Conservation (phyloP, 176 grass and related monocot genomes). For the Oryza glaberrima region DNA sequence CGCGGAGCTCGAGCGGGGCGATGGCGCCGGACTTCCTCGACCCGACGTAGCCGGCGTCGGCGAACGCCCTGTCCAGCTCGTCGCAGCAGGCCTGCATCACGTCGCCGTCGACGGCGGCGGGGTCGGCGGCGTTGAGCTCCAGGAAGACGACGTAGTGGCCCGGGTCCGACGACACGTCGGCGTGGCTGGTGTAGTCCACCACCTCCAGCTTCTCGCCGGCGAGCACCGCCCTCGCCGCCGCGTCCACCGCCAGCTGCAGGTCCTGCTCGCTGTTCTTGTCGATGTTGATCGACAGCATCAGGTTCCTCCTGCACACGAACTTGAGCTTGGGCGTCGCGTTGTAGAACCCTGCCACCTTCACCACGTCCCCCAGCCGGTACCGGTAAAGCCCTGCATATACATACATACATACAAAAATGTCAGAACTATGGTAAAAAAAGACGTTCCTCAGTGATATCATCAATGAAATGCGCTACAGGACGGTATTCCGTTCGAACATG, state of each 20-base stretch:
- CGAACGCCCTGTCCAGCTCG: conserved; percentile 68
- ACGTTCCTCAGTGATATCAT: no score
- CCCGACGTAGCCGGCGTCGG: conserved; percentile 64
- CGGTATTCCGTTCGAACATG: no score
- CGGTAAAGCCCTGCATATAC: conserved; percentile 64
- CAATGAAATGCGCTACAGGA: no score
- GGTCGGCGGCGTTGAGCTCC: conserved; percentile 69
- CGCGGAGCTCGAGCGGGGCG: conserved; percentile 60
- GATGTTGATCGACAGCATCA: conserved; percentile 79
- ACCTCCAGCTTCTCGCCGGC: conserved; percentile 86
- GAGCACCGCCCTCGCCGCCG: conserved; percentile 48
- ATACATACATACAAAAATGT: no score
- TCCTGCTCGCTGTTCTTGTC: conserved; percentile 96
- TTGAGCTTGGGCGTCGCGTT: conserved; percentile 88
- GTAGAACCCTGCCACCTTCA: conserved; percentile 76
- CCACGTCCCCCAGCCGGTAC: conserved; percentile 79
- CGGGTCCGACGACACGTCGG: conserved; percentile 56
- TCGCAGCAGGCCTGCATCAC: conserved; percentile 73
- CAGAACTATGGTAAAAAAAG: no score
- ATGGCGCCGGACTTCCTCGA: conserved; percentile 54
- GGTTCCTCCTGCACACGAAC: conserved; percentile 73
- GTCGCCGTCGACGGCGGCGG: conserved; percentile 35
- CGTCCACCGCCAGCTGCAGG: conserved; percentile 70
- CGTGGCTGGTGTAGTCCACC: conserved; percentile 83
- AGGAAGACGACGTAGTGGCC: conserved; percentile 82